Conservation (phyloP, 768 basidiomycete genomes). For the Panaeolus papilionaceus region DNA sequence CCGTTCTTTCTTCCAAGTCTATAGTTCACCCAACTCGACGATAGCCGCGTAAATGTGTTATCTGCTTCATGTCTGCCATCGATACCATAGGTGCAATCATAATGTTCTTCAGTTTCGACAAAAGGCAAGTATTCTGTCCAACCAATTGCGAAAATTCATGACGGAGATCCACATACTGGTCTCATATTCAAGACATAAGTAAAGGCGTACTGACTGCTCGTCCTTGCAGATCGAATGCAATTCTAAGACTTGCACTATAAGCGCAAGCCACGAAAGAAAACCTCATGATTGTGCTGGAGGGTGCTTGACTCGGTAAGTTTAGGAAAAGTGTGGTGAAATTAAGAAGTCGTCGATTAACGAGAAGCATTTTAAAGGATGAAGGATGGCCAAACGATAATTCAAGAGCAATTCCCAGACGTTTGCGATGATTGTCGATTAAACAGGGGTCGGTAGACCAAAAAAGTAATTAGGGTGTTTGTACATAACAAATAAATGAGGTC, state of each 20-base stretch:
- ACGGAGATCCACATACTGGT: too few relatives aligned
- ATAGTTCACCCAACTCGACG: not conserved
- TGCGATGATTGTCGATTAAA: slow-evolving; percentile 11
- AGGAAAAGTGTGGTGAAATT: not conserved
- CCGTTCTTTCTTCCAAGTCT: not conserved
- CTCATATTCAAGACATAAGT: not conserved
- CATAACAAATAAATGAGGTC: slow-evolving; percentile 5
- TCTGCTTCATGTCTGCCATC: not conserved
- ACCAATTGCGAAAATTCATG: not conserved
- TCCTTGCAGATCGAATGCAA: not conserved
- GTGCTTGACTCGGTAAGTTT: not conserved
- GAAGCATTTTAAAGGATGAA: not conserved
- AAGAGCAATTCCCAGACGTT: not conserved
- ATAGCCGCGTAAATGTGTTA: not conserved
- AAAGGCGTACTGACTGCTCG: not conserved
- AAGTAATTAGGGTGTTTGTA: not conserved
- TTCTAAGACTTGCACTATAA: not conserved
- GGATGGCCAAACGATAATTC: slow-evolving; percentile 3
- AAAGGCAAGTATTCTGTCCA: slow-evolving; percentile 10
- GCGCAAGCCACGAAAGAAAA: not conserved
- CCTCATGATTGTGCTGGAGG: not conserved
- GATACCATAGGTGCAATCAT: slow-evolving; percentile 9
- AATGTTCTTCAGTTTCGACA: slow-evolving; percentile 20
- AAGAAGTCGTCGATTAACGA: not conserved
- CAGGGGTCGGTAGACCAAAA: too few relatives aligned